Evolutionary conservation across 106 monocot genomes (phyloP).

Genomic region (Hemerocallis citrina): DNA sequence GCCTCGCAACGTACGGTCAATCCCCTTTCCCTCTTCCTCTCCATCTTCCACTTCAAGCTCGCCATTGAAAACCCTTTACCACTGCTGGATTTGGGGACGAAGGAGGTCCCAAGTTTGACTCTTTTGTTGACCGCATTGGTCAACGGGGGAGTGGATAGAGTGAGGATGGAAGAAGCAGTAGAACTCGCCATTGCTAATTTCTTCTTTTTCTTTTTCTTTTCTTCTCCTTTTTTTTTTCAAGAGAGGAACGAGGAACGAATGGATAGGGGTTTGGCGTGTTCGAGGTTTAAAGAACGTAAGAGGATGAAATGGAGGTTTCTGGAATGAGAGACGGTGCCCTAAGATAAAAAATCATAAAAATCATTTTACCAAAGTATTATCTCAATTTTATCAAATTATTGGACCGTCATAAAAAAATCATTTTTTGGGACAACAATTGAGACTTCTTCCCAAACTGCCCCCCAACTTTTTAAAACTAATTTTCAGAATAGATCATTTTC

Average conservation of each 20-base stretch:
- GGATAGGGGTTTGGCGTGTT: background rate
- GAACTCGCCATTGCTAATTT: slow-evolving; percentile 20
- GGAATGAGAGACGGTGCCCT: background rate
- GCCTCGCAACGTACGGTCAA: slow-evolving; percentile 63
- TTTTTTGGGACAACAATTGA: no score
- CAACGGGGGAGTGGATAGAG: slow-evolving; percentile 7
- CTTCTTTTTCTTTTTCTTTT: background rate
- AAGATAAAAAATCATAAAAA: no score
- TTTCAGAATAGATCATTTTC: no score
- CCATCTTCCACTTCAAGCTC: slow-evolving; percentile 45
- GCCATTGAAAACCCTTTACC: slow-evolving; percentile 8
- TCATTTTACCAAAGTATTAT: no score
- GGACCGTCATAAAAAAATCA: no score
- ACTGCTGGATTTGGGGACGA: slow-evolving; percentile 8
- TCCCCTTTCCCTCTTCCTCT: slow-evolving; percentile 28
- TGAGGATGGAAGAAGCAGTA: slow-evolving; percentile 10
- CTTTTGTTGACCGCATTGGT: slow-evolving; percentile 3
- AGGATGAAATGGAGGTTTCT: background rate
- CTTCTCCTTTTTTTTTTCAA: background rate
- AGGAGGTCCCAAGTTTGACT: slow-evolving; percentile 14
- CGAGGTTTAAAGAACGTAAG: background rate
- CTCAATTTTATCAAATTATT: no score
- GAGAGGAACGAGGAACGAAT: background rate
- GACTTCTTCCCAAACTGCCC: no score
- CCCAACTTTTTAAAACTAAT: no score